phyloP scores from a whole-genome alignment of 1,284 basidiomycete species.

The Boletus subluridellus region DNA sequence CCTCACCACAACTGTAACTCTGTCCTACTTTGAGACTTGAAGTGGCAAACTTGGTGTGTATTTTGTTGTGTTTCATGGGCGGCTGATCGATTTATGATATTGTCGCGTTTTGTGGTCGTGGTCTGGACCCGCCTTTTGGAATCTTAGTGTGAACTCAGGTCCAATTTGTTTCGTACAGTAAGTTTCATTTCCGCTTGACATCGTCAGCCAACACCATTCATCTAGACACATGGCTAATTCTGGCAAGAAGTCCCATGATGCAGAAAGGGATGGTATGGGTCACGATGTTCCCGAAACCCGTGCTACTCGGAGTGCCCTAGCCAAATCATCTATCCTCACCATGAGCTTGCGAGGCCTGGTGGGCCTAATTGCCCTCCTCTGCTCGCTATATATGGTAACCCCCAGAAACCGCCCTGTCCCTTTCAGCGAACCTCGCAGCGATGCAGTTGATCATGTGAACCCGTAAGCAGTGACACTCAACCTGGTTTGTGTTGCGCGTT shows the following conservation, averaged over 20 bases:
- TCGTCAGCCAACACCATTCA: neutral
- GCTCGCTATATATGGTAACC: constrained; percentile 3
- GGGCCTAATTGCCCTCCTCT: constrained; percentile 15
- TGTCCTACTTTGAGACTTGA: too few relatives aligned
- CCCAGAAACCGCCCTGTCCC: constrained; percentile 4
- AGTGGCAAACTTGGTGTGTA: too few relatives aligned
- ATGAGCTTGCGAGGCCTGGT: constrained; percentile 13
- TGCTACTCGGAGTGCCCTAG: neutral
- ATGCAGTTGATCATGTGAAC: constrained; percentile 51
- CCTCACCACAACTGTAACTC: too few relatives aligned
- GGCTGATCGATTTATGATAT: too few relatives aligned
- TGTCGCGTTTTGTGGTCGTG: too few relatives aligned
- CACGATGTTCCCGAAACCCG: neutral
- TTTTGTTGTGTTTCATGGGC: too few relatives aligned
- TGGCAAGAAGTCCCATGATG: neutral
- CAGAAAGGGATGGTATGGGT: neutral
- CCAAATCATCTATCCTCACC: neutral
- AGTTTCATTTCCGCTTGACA: neutral
- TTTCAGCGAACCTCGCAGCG: constrained; percentile 37
- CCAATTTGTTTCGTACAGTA: neutral
- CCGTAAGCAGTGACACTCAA: constrained; percentile 38
- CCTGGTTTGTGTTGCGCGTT: neutral
- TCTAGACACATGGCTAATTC: constrained; percentile 7
- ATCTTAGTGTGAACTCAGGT: neutral
- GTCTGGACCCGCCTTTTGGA: neutral